Evolutionary conservation across 2,329 filamentous ascomycete genomes (phyloP), one percentile per base, ranked within the genome.

Genomic region (Alternaria conjuncta): DNA sequence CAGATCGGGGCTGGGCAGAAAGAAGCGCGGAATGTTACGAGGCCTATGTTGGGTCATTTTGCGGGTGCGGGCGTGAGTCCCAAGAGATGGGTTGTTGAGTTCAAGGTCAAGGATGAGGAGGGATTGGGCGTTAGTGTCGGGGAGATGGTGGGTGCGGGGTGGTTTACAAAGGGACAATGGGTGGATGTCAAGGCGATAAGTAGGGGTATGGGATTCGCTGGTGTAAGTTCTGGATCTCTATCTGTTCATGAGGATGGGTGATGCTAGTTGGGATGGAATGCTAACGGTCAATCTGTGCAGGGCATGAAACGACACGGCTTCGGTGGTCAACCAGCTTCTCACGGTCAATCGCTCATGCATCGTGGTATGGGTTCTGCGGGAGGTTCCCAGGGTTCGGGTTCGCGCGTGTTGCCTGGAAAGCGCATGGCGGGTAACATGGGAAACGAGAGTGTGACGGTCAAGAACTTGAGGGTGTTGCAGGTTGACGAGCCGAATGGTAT

Each of bases 391-490:
- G 96, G 96, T 69, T 90, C 92, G 78, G 96, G 96, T 83, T 96
- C 93, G 67, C 89, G 96, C 82, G 95, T 99, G 23, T 84, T 94
- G 77, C 96, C 96, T 0, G 96, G 96, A 64, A 99, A 99, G 88
- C 96, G 94, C 84, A 99, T 99, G 96, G 89, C 96, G 4, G 96
- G 96, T 59, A 89, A 93, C 63, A 98, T 99, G 96, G 96, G 96
- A 68, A 92, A 91, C 69, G 88, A 97, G 81, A 89, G 88, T 71
- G 92, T 94, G 60, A 99, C 96, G 51, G 87, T 96, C 61, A 94
- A 97, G 86, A 97, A 97, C 82, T 84, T 98, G 72, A 92, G 91
- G 82, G 89, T 99, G 57, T 83, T 99, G 79, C 90, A 93, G 84
- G 90, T 97, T 32, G 94, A 98, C 82, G 87, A 90, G 72, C 90